A percentile compares a stretch with the other conserved stretches of the same genome.
These are phyloP conservation scores for Priceomyces melissophilus DNA, from an alignment of 805 yeast genomes.

Conservation along the genomic window DNA sequence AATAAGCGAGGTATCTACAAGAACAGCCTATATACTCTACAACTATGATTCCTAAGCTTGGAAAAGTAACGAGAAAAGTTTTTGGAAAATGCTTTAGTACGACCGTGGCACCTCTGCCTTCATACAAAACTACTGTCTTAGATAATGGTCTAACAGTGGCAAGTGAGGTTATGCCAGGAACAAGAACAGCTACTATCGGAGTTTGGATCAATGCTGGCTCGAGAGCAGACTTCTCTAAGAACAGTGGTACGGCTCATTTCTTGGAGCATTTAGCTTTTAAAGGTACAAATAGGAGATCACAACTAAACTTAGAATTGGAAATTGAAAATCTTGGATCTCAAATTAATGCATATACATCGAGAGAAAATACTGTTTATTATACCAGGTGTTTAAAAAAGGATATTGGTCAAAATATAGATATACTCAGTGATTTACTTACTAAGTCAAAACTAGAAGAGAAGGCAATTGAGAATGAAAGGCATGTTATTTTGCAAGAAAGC, in stretches of 20 bases:
- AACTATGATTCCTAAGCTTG: background rate
- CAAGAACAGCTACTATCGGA: conserved; percentile 94
- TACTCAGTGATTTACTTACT: conserved; percentile 84
- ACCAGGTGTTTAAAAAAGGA: conserved; percentile 83
- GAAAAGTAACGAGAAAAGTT: background rate
- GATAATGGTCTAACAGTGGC: conserved; percentile 96
- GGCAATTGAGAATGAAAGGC: conserved; percentile 94
- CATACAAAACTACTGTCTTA: conserved; percentile 61
- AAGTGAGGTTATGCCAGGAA: conserved; percentile 79
- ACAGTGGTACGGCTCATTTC: conserved; percentile 95
- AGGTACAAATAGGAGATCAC: conserved; percentile 82
- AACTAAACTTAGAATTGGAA: conserved; percentile 81
- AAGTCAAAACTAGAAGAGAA: conserved; percentile 73
- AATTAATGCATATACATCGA: conserved; percentile 95
- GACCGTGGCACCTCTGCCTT: conserved; percentile 15
- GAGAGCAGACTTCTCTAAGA: conserved; percentile 84
- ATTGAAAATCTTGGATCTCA: conserved; percentile 96
- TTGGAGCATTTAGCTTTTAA: conserved; percentile 95
- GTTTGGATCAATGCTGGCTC: conserved; percentile 99
- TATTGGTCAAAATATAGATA: conserved; percentile 81
- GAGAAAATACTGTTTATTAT: conserved; percentile 96
- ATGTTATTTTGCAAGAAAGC: conserved; percentile 92
- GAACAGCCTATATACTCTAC: too few species aligned
- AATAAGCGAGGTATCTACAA: too few species aligned
- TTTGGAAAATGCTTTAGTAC: conserved; percentile 5